Conservation (phyloP, 371 early-diverging fungal genomes). For the Actinomortierella ambigua region DNA sequence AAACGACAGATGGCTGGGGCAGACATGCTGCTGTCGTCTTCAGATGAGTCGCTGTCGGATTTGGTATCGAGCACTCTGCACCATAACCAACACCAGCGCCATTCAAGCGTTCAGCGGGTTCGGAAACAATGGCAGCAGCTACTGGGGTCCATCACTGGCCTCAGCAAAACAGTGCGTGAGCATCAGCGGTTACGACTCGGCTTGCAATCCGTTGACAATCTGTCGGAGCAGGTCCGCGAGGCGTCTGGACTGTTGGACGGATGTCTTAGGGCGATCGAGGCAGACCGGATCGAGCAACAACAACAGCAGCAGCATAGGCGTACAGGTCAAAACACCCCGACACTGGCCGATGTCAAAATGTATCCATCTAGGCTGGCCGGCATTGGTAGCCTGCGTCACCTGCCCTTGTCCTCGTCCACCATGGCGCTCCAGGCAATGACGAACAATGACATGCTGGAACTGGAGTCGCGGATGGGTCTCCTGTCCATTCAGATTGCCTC, state of each 20-base stretch:
- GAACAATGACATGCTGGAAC: slow-evolving; percentile 40
- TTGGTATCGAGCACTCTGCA: too few species aligned
- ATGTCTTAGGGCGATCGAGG: slow-evolving; percentile 25
- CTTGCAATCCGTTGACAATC: slow-evolving; percentile 24
- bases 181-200: slow-evolving; percentile 44
- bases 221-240: slow-evolving; percentile 23
- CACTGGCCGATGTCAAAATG: slow-evolving; percentile 5
- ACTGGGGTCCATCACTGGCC: slow-evolving; percentile 19
- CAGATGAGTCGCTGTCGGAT: too few species aligned
- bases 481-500: slow-evolving; percentile 28
- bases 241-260: slow-evolving; percentile 26
- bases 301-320: too few species aligned
- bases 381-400: slow-evolving; percentile 2
- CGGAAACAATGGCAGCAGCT: slow-evolving; percentile 26
- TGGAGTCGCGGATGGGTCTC: slow-evolving; percentile 33
- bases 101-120: slow-evolving; percentile 18
- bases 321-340: background rate
- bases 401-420: too few species aligned
- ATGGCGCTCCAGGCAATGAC: background rate
- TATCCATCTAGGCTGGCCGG: slow-evolving; percentile 8
- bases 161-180: slow-evolving; percentile 28
- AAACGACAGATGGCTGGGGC: too few species aligned
- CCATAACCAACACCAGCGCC: slow-evolving; percentile 3
- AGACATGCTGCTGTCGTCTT: too few species aligned
- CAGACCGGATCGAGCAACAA: slow-evolving; percentile 10